These are phyloP conservation scores for Royoungia palumana DNA, from an alignment of 768 basidiomycete genomes.

Conservation along the genomic window DNA sequence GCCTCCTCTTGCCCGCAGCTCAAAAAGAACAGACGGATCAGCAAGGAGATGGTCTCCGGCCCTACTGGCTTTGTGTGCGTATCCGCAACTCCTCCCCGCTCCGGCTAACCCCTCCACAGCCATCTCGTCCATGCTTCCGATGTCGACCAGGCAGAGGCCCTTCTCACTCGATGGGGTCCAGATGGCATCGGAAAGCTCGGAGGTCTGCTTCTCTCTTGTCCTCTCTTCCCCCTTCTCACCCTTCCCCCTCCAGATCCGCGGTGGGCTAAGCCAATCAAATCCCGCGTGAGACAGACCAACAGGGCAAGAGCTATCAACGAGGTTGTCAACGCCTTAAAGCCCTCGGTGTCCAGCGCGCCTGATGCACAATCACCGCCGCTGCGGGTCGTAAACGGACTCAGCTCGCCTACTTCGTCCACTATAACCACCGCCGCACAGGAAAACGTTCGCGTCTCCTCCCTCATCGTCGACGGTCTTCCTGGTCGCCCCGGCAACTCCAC, in stretches of 20 bases:
- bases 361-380: slow-evolving; percentile 51
- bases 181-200: slow-evolving; percentile 87
- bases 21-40: slow-evolving; percentile 64
- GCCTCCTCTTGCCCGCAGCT: slow-evolving; percentile 18
- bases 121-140: slow-evolving; percentile 91
- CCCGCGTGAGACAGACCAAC: slow-evolving; percentile 60
- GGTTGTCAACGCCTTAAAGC: slow-evolving; percentile 67
- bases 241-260: slow-evolving; percentile 60
- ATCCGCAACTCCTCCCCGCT: background rate
- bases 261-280: slow-evolving; percentile 88
- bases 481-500: slow-evolving; percentile 58
- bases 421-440: slow-evolving; percentile 75
- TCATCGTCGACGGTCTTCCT: slow-evolving; percentile 46
- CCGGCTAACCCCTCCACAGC: slow-evolving; percentile 34
- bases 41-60: slow-evolving; percentile 85
- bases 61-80: slow-evolving; percentile 85
- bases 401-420: slow-evolving; percentile 64
- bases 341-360: slow-evolving; percentile 42
- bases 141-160: slow-evolving; percentile 82
- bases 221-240: slow-evolving; percentile 20
- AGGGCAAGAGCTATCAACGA: slow-evolving; percentile 75
- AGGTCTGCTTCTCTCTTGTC: slow-evolving; percentile 46
- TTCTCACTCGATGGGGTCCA: slow-evolving; percentile 84
- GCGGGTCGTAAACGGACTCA: slow-evolving; percentile 77
- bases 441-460: slow-evolving; percentile 50